Evolutionary conservation across 139 green algal genomes (phyloP).

Genomic region (Picocystis salinarum): DNA sequence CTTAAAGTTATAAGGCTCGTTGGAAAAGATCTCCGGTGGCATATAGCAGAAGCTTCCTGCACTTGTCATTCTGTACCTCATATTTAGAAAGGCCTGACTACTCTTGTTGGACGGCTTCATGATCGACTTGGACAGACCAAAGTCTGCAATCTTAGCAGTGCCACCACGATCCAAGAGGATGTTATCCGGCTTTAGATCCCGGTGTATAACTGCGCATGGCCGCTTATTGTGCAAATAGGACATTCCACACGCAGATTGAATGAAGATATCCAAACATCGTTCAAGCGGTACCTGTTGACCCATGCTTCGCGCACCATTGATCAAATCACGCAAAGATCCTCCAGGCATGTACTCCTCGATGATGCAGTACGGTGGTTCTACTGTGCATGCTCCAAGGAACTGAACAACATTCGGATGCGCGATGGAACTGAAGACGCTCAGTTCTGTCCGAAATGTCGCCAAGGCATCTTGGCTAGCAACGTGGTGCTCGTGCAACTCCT

Average conservation of each 20-base stretch:
- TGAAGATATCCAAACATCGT: too few species aligned
- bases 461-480: constrained; percentile 40
- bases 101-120: too few species aligned
- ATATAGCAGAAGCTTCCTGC: constrained; percentile 33
- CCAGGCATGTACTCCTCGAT: constrained; percentile 42
- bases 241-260: too few species aligned
- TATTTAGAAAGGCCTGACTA: too few species aligned
- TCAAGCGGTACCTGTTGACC: constrained; percentile 11
- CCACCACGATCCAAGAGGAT: constrained; percentile 58
- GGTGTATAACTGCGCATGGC: constrained; percentile 43
- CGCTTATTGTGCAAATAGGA: constrained; percentile 59
- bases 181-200: constrained; percentile 79
- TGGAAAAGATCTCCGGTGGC: constrained; percentile 41
- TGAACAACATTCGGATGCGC: constrained; percentile 33
- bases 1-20: constrained; percentile 44
- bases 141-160: constrained; percentile 69
- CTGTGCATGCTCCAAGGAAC: constrained; percentile 77
- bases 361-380: constrained; percentile 65
- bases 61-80: too few species aligned
- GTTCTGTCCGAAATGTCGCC: constrained; percentile 34
- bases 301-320: background rate
- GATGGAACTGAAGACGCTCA: constrained; percentile 31
- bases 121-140: constrained; percentile 74
- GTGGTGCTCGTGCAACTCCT: constrained; percentile 14
- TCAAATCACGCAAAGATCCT: constrained; percentile 32